Evolutionary conservation across 345 rosid genomes (phyloP).

Genomic region (Luvunga scandens): DNA sequence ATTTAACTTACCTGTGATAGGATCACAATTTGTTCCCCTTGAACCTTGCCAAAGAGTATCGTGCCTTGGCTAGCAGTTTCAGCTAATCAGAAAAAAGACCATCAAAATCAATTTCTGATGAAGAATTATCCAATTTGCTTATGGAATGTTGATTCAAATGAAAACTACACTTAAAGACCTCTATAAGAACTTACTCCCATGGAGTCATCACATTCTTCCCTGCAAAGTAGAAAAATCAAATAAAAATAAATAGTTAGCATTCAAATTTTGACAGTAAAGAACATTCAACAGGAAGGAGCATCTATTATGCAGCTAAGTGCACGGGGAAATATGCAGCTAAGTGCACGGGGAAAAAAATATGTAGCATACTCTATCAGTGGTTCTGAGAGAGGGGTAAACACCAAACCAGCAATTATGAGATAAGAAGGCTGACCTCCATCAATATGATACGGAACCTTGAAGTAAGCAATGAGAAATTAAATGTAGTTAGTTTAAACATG

Average conservation of each 20-base stretch:
- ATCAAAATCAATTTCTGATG: slow-evolving; percentile 12
- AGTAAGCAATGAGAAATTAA: slow-evolving; percentile 13
- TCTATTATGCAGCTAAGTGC: slow-evolving; percentile 11
- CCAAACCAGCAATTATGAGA: slow-evolving; percentile 88
- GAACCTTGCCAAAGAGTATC: slow-evolving; percentile 84
- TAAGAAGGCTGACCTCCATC: slow-evolving; percentile 94
- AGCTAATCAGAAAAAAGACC: slow-evolving; percentile 41
- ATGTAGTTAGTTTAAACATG: slow-evolving; percentile 7
- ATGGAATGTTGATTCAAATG: neutral
- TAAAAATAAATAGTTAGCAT: neutral
- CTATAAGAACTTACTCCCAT: slow-evolving; percentile 66
- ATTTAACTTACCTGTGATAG: slow-evolving; percentile 71
- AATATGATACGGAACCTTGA: slow-evolving; percentile 87
- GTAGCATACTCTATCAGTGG: slow-evolving; percentile 86
- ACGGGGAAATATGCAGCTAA: no score
- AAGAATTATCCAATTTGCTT: neutral
- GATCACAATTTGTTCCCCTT: slow-evolving; percentile 91
- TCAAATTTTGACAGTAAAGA: neutral
- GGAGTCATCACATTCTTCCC: slow-evolving; percentile 83
- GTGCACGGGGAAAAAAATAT: slow-evolving; percentile 1
- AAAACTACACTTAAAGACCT: neutral
- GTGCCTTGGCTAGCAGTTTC: slow-evolving; percentile 83
- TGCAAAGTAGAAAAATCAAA: slow-evolving; percentile 19
- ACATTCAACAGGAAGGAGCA: neutral
- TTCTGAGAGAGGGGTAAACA: slow-evolving; percentile 95